Conservation (phyloP, 495 filamentous ascomycete genomes). For the Patellaria atrata region DNA sequence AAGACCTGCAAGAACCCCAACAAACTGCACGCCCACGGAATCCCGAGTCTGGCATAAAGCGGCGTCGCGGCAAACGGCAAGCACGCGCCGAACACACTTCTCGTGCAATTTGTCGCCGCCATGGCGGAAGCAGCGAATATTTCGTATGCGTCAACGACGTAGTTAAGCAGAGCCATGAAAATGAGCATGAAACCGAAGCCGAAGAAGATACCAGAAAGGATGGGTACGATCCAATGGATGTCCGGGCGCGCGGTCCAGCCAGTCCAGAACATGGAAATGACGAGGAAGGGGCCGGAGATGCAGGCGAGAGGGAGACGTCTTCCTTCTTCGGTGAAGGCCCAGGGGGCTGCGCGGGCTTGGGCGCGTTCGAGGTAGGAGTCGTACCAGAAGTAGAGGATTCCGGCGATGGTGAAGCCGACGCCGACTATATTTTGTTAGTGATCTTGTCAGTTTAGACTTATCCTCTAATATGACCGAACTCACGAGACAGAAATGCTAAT, state of each 20-base stretch:
- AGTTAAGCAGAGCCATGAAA: constrained; percentile 59
- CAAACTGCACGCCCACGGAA: constrained; percentile 28
- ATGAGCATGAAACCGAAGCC: constrained; percentile 53
- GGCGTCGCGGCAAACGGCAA: constrained; percentile 35
- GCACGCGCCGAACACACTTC: constrained; percentile 48
- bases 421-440: too few relatives aligned
- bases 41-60: constrained; percentile 26
- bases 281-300: constrained; percentile 48
- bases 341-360: constrained; percentile 25
- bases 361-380: constrained; percentile 37
- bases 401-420: constrained; percentile 29
- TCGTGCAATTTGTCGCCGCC: constrained; percentile 45
- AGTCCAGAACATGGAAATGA: constrained; percentile 54
- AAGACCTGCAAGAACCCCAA: constrained; percentile 25
- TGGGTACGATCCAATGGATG: constrained; percentile 50
- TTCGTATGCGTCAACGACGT: constrained; percentile 63
- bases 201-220: constrained; percentile 50
- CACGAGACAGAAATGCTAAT: constrained; percentile 26
- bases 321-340: constrained; percentile 41
- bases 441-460: not conserved
- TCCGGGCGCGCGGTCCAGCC: constrained; percentile 45
- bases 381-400: constrained; percentile 37
- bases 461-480: not conserved
- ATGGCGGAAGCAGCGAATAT: constrained; percentile 58
- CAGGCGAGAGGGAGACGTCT: constrained; percentile 54